Base-by-base conservation (phyloP, 2,329 filamentous ascomycete species). In the Bipolaris sorokiniana region DNA sequence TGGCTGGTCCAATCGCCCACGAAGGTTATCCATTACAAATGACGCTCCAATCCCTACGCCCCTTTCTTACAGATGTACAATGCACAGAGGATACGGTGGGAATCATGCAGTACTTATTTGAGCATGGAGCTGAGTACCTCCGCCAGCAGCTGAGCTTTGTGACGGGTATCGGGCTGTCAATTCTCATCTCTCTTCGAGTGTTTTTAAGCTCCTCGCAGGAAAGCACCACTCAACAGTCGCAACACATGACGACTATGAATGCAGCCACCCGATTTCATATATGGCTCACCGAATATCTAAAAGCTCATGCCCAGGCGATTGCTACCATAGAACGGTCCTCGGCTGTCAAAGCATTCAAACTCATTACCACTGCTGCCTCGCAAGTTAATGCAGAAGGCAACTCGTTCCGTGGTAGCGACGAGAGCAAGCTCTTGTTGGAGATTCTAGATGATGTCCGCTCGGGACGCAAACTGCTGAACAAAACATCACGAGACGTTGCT, bases 21-120 rank as follows among this genome's bases (percentile, higher is more conserved):
- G 80, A 86, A 38, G 90, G 89, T 0, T 98, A 98, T 70, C 90
- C 92, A 10, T 76, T 97, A 13, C 91, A 99, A 74, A 95, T 97
- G 90, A 82, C 96, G 0, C 82, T 99, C 1, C 90, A 92, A 67
- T 89, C 90, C 1, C 81, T 97, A 18, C 84, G 90, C 9, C 87
- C 88, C 0, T 96, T 92, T 64, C 80, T 98, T 5, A 88, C 89
- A 1, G 89, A 98, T 65, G 84, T 88, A 0, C 90, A 96, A 70
- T 98, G 94, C 75, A 90, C 93, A 9, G 91, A 97, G 70, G 95
- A 99, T 78, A 88, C 91, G 1, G 82, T 98, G 42, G 94, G 93
- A 0, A 85, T 99, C 33, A 87, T 90, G 58, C 90, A 92, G 73
- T 97, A 96, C 75, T 83, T 99, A 1, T 81, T 98, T 13, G 80